Evolutionary conservation across 306 rosid genomes (phyloP), one percentile per base, ranked within the genome.

Genomic region (Inga leiocalycina): DNA sequence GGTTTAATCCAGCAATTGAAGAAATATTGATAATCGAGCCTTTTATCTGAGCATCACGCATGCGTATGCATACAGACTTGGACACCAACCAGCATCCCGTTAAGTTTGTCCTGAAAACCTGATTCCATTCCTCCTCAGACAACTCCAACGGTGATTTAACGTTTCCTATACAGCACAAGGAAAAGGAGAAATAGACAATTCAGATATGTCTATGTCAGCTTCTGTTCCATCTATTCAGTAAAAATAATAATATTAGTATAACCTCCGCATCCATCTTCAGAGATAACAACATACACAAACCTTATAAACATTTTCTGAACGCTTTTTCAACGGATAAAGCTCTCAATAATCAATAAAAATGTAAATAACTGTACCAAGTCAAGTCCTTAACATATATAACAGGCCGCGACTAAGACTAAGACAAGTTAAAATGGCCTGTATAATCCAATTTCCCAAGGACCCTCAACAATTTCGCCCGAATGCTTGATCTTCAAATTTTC

Each of bases 21-120:
- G 97, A 75, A 48, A 95, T 87, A 67, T 93, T 95, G 81, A 95
- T 91, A 62, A 93, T 81, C 52, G 97, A 86, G n/a, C 98, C 97
- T 81, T 90, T 88, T 8, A 30, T 56, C 32, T 78, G 54, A 1
- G 92, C 77, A 46, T 88, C 91, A 48, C 89, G 73, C 97, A 95
- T 93, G 64, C 27, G 90, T 71, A 85, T 67, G 86, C 90, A 79
- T 14, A 90, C 90, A 67, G 78, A 85, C 34, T 90, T 93, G 48
- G 98, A 91, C 51, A 95, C 95, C 82, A 93, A 81, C 97, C 98
- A 95, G 19, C 89, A 71, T 14, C 98, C 98, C 0, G 75, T 91
- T 41, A 93, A 19, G 87, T 95, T 95, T 10, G 95, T 95, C 72
- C 24, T 87, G 22, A 91, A 20, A 1, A 43, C 89, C 2, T 75